Evolutionary conservation across 139 green algal species (phyloP), one percentile per base, ranked within the genome.

Genomic region (Chlorella sorokiniana): DNA sequence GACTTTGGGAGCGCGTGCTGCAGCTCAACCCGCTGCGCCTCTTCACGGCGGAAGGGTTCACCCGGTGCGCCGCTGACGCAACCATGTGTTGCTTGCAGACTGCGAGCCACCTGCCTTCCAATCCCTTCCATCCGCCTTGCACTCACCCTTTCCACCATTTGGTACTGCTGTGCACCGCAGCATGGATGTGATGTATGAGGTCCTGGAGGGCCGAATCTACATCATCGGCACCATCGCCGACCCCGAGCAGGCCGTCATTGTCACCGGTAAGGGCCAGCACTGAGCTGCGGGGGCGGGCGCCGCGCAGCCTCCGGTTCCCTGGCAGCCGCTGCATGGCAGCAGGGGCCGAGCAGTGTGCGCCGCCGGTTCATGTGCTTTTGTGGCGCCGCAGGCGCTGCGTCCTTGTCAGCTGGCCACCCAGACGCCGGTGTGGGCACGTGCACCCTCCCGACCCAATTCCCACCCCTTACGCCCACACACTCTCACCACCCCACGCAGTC

Each of bases 11-110:
- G 35, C 64, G 64, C 4, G 64, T 71, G 35, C 35, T 71, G 64
- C 31, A 71, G 64, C 64, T 71, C 31, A 71, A 71, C 64, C 64
- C 64, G 64, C 64, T 71, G 33, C 35, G 37, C 64, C 64, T 71
- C 33, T 71, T 71, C 33, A 48, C 35, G 3, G 64, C 10, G 6
- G 29, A 33, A 1, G 64, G 68, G 27, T 4, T 56, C 20, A 29
- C 25, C 68, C 38, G 68, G 40, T 56, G 68, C 7, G 41, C 6
- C n/a, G 56, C 56, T 29, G 56, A 22, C 56, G 16, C n/a, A n/a
- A n/a, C n/a, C n/a, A n/a, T n/a, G n/a, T n/a, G n/a, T n/a, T n/a
- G n/a, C n/a, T n/a, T n/a, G n/a, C n/a, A n/a, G n/a, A n/a, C n/a
- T n/a, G n/a, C n/a, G n/a, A n/a, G n/a, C n/a, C n/a, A n/a, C n/a